phyloP scores from a whole-genome alignment of 2,329 filamentous ascomycete genomes.

The Penicillium sp. region DNA sequence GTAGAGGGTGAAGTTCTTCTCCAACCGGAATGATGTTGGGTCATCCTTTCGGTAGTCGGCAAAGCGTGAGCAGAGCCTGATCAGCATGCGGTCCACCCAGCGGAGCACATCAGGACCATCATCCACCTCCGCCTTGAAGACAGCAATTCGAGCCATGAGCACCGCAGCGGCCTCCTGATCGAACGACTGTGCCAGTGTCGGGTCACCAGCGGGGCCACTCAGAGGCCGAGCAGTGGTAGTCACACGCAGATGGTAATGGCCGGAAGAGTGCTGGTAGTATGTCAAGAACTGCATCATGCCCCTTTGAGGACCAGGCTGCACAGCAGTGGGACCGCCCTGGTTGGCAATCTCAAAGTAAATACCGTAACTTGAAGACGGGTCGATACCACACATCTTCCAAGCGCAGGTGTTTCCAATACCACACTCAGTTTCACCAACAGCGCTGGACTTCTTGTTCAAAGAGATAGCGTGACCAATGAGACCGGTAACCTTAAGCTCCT shows the following conservation, averaged over 20 bases:
- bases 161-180: conserved; percentile 97
- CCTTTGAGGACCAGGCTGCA: conserved; percentile 84
- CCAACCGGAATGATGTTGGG: conserved; percentile 89
- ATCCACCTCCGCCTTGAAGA: conserved; percentile 98
- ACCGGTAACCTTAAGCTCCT: conserved; percentile 96
- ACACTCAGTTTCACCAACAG: conserved; percentile 95
- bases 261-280: conserved; percentile 96
- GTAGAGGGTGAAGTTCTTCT: conserved; percentile 99
- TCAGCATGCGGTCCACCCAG: conserved; percentile 99
- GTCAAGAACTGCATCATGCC: conserved; percentile 98
- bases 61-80: conserved; percentile 91
- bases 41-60: conserved; percentile 98
- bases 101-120: conserved; percentile 96
- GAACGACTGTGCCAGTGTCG: conserved; percentile 92
- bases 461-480: conserved; percentile 96
- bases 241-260: conserved; percentile 92
- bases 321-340: conserved; percentile 80
- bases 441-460: conserved; percentile 95
- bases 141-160: conserved; percentile 97
- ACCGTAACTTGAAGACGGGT: conserved; percentile 88
- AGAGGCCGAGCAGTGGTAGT: conserved; percentile 90
- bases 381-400: conserved; percentile 99
- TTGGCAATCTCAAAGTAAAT: conserved; percentile 97
- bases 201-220: conserved; percentile 90
- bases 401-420: conserved; percentile 98